Conservation (phyloP, 2,329 filamentous ascomycete genomes). For the Madurella mycetomatis region DNA sequence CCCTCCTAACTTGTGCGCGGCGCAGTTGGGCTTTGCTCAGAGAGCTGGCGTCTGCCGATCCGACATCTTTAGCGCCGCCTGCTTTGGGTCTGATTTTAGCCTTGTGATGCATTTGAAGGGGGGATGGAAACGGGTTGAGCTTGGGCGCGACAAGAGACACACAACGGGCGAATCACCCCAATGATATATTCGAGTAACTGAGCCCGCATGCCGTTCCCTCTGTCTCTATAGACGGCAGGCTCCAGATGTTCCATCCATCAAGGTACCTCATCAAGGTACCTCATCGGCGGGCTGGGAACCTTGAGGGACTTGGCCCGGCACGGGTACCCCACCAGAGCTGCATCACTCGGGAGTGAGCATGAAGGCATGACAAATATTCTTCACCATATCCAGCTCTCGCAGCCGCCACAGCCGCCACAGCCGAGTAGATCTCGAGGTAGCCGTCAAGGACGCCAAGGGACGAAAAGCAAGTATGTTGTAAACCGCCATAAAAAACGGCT, state of each 20-base stretch:
- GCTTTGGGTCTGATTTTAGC: background rate
- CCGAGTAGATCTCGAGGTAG: too few relatives aligned
- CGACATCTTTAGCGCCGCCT: constrained; percentile 10
- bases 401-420: too few relatives aligned
- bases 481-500: too few relatives aligned
- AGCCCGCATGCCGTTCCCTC: background rate
- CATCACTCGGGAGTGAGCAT: too few relatives aligned
- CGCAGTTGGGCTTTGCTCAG: constrained; percentile 43
- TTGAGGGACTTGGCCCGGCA: background rate
- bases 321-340: too few relatives aligned
- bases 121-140: background rate
- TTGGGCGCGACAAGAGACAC: background rate
- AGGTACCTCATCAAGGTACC: background rate
- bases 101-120: background rate
- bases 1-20: constrained; percentile 48
- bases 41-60: constrained; percentile 7
- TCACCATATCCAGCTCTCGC: background rate
- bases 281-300: background rate
- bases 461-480: background rate
- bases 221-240: too few relatives aligned
- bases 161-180: background rate
- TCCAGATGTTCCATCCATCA: background rate
- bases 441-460: too few relatives aligned
- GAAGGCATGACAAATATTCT: constrained; percentile 7
- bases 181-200: background rate